Evolutionary conservation across 2,329 filamentous ascomycete species (phyloP).

Genomic region (Paecilomyces sp.): DNA sequence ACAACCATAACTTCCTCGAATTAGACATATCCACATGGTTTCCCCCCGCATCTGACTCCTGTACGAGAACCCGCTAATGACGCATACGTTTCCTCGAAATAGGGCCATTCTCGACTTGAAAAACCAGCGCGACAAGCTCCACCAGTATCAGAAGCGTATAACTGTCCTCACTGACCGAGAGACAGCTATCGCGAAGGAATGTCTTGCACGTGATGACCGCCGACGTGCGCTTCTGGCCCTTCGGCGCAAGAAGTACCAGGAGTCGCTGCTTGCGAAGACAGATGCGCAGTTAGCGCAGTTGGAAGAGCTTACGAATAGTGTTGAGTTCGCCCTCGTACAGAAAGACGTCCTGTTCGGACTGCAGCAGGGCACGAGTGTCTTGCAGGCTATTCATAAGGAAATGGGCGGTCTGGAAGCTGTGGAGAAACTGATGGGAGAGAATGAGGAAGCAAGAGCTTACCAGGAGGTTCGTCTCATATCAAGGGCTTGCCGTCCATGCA

Average conservation of each 20-base stretch:
- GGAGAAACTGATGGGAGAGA: conserved; percentile 92
- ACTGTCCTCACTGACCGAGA: conserved; percentile 78
- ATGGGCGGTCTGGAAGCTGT: conserved; percentile 93
- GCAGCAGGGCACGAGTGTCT: conserved; percentile 81
- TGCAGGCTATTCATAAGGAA: conserved; percentile 86
- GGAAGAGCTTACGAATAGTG: conserved; percentile 76
- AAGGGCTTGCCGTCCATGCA: neutral
- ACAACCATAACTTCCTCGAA: neutral
- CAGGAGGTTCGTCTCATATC: conserved; percentile 57
- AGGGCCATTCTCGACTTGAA: conserved; percentile 98
- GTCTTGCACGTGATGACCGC: conserved; percentile 74
- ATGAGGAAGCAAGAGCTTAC: conserved; percentile 82
- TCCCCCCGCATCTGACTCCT: neutral
- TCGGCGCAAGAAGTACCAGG: conserved; percentile 93
- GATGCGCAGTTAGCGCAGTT: conserved; percentile 91
- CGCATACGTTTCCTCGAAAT: conserved; percentile 10
- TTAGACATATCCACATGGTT: neutral
- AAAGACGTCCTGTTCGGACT: conserved; percentile 92
- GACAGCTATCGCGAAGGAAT: conserved; percentile 75
- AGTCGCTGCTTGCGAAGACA: conserved; percentile 79
- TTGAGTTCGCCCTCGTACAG: conserved; percentile 94
- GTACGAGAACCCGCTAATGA: conserved; percentile 1
- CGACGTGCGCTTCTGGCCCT: conserved; percentile 76
- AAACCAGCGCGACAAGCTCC: conserved; percentile 92
- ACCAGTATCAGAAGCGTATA: conserved; percentile 91